Percentiles rank a stretch among this genome's conserved stretches.
These are phyloP conservation scores for Thalassiosira profunda DNA, from an alignment of 108 stramenopile genomes.

Conservation along the genomic window DNA sequence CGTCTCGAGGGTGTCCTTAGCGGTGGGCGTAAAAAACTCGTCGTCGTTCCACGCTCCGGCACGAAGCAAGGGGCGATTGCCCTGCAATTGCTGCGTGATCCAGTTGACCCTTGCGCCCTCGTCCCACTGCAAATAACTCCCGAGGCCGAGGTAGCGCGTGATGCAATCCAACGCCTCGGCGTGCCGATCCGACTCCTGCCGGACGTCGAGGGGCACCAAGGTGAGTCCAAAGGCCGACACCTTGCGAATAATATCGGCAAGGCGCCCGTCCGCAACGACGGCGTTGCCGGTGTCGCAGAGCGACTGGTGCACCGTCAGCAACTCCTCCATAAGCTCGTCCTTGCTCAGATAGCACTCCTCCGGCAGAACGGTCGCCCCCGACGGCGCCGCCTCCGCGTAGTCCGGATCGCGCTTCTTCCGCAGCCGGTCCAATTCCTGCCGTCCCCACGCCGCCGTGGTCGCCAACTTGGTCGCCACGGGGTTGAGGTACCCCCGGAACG, in stretches of 20 bases:
- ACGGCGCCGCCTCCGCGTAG: too few species aligned
- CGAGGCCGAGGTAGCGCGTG: conserved; percentile 91
- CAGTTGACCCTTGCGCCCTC: conserved; percentile 90
- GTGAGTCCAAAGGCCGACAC: conserved; percentile 91
- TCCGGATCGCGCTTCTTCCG: too few species aligned
- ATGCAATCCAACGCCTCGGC: conserved; percentile 94
- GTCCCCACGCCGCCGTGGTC: conserved; percentile 43
- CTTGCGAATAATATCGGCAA: conserved; percentile 95
- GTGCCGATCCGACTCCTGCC: conserved; percentile 95
- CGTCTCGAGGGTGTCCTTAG: conserved; percentile 76
- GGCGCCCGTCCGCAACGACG: conserved; percentile 89
- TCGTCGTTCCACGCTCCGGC: conserved; percentile 61
- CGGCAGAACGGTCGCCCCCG: too few species aligned
- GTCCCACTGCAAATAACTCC: conserved; percentile 93
- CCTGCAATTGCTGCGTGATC: conserved; percentile 86
- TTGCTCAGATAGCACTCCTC: too few species aligned
- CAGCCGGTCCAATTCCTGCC: conserved; percentile 69
- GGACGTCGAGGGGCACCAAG: conserved; percentile 94
- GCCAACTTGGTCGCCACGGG: conserved; percentile 21
- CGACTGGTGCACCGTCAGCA: conserved; percentile 87
- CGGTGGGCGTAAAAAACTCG: conserved; percentile 55
- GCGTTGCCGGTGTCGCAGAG: conserved; percentile 84
- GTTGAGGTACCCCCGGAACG: conserved; percentile 33
- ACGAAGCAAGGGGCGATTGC: conserved; percentile 91
- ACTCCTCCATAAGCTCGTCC: conserved; percentile 80